Evolutionary conservation across 768 basidiomycete genomes (phyloP).

Genomic region (Pleurotus pulmonarius): DNA sequence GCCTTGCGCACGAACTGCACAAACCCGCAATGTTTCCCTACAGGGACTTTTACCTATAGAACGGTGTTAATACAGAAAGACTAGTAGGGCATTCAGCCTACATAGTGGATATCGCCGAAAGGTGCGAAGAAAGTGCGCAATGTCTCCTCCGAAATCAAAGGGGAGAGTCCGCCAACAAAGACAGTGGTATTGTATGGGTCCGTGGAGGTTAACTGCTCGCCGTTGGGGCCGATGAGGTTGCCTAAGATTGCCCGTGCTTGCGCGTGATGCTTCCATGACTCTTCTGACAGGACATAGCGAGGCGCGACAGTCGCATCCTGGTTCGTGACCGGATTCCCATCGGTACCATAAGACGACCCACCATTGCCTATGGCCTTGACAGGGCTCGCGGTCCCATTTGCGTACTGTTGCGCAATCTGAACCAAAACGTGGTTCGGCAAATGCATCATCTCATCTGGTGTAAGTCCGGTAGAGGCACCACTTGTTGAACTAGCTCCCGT

Average conservation of each 20-base stretch:
- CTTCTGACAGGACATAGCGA: slow-evolving; percentile 61
- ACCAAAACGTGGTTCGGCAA: slow-evolving; percentile 40
- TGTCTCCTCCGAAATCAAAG: slow-evolving; percentile 88
- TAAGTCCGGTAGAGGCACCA: slow-evolving; percentile 42
- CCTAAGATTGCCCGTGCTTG: slow-evolving; percentile 81
- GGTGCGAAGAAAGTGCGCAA: slow-evolving; percentile 86
- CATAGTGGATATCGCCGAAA: slow-evolving; percentile 93
- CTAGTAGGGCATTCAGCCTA: slow-evolving; percentile 31
- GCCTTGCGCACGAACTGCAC: slow-evolving; percentile 92
- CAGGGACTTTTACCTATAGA: slow-evolving; percentile 87
- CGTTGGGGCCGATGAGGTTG: slow-evolving; percentile 82
- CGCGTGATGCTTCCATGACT: slow-evolving; percentile 82
- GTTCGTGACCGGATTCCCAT: slow-evolving; percentile 4
- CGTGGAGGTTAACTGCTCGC: slow-evolving; percentile 80
- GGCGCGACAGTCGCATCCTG: slow-evolving; percentile 36
- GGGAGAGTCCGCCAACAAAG: slow-evolving; percentile 88
- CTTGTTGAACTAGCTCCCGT: slow-evolving; percentile 49
- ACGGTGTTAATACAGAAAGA: slow-evolving; percentile 9
- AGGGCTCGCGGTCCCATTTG: slow-evolving; percentile 28
- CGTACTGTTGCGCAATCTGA: slow-evolving; percentile 48
- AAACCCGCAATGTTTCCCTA: slow-evolving; percentile 93
- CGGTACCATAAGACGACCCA: slow-evolving; percentile 8
- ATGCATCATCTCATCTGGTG: slow-evolving; percentile 53
- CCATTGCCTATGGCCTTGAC: slow-evolving; percentile 24
- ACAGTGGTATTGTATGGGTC: slow-evolving; percentile 97